Evolutionary conservation across 345 rosid species (phyloP).

Genomic region (Populus nigra): DNA sequence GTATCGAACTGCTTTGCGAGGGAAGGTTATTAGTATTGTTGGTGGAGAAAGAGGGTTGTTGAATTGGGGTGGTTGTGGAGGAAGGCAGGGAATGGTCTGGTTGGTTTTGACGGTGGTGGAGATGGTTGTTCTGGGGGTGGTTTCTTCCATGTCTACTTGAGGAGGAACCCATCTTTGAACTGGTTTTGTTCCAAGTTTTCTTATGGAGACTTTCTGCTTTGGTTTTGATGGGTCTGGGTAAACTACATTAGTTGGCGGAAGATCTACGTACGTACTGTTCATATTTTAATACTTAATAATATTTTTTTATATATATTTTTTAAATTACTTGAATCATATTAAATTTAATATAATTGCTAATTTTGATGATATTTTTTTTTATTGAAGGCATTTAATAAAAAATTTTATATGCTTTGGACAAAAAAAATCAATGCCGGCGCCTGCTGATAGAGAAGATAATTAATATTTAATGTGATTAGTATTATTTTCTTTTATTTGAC

Average conservation of each 20-base stretch:
- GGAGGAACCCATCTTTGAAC: conserved; percentile 2
- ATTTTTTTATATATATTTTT: no score
- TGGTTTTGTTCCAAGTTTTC: background rate
- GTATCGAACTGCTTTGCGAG: background rate
- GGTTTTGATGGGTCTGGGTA: background rate
- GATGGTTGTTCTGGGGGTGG: background rate
- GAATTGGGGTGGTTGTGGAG: background rate
- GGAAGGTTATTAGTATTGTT: background rate
- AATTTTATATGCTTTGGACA: no score
- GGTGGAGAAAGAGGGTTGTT: background rate
- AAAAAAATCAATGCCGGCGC: background rate
- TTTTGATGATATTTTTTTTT: no score
- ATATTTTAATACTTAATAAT: no score
- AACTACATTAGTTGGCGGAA: background rate
- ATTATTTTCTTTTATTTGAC: no score
- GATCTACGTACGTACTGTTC: no score
- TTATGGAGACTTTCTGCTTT: background rate
- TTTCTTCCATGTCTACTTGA: background rate
- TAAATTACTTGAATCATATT: no score
- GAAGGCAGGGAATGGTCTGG: conserved; percentile 1
- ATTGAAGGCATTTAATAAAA: no score
- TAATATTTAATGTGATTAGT: no score
- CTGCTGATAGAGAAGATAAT: background rate
- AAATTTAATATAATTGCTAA: no score
- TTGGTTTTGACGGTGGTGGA: background rate